phyloP scores from a whole-genome alignment of 192 early-diverging fungal species.

The Thamnidium elegans region DNA sequence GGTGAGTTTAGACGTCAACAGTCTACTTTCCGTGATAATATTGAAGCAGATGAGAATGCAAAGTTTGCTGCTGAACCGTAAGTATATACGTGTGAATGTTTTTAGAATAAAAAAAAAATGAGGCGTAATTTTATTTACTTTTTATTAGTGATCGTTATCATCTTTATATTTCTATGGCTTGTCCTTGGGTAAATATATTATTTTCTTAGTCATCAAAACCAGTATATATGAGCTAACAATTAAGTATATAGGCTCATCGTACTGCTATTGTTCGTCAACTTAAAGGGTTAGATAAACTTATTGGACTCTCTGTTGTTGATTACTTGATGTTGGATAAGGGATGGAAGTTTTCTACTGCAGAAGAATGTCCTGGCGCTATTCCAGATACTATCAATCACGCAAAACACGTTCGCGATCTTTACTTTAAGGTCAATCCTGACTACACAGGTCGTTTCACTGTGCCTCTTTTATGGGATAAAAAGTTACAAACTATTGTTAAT shows the following conservation, averaged over 20 bases:
- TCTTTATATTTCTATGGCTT: slow-evolving; percentile 67
- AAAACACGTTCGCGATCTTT: slow-evolving; percentile 80
- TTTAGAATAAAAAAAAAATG: not conserved
- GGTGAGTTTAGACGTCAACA: slow-evolving; percentile 81
- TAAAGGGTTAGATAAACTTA: slow-evolving; percentile 84
- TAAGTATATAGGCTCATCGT: slow-evolving; percentile 74
- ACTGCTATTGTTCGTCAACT: slow-evolving; percentile 83
- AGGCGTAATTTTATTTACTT: not conserved
- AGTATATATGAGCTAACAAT: not conserved
- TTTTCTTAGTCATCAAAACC: slow-evolving; percentile 8
- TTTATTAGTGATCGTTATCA: slow-evolving; percentile 68
- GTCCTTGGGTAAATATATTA: slow-evolving; percentile 50
- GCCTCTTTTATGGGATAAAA: slow-evolving; percentile 97
- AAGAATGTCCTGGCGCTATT: slow-evolving; percentile 74
- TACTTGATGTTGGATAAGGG: slow-evolving; percentile 75
- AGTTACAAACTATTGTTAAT: slow-evolving; percentile 87
- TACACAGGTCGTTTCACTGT: slow-evolving; percentile 74
- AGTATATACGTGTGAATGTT: not conserved
- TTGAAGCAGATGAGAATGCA: slow-evolving; percentile 53
- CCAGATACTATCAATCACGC: slow-evolving; percentile 74
- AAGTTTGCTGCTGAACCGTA: slow-evolving; percentile 73
- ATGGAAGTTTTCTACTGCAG: slow-evolving; percentile 73
- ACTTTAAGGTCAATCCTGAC: slow-evolving; percentile 78
- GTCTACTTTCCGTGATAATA: slow-evolving; percentile 65
- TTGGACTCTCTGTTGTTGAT: slow-evolving; percentile 85